Percentiles rank a stretch among this genome's conserved stretches.
Evolutionary conservation across 2,329 filamentous ascomycete genomes (phyloP).

Genomic region (Penicillium thymicola): DNA sequence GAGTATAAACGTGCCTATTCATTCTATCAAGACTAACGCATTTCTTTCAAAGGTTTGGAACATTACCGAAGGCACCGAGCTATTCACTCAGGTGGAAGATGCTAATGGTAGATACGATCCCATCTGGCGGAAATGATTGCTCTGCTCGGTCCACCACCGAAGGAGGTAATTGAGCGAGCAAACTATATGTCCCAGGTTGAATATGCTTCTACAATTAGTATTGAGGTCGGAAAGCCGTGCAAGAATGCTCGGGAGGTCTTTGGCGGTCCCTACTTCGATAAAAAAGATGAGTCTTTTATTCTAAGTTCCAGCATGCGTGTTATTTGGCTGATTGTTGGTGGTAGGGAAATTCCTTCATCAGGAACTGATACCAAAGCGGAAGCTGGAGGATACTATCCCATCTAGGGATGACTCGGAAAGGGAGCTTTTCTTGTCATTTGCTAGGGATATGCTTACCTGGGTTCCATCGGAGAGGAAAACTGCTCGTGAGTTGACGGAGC

Average conservation of each 20-base stretch:
- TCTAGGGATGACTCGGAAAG: background rate
- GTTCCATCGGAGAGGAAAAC: conserved; percentile 35
- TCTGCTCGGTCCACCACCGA: conserved; percentile 36
- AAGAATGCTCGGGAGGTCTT: conserved; percentile 28
- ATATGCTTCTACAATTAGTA: background rate
- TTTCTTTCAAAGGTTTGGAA: conserved; percentile 28
- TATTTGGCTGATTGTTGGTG: conserved; percentile 5
- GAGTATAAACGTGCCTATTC: background rate
- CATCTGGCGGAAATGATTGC: conserved; percentile 43
- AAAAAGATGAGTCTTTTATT: conserved; percentile 4
- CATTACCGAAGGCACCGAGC: conserved; percentile 28
- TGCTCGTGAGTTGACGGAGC: conserved; percentile 35
- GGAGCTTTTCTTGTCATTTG: conserved; percentile 26
- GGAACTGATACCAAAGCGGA: background rate
- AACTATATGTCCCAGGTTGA: background rate
- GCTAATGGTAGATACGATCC: conserved; percentile 29
- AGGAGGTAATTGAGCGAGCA: background rate
- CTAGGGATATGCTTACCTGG: conserved; percentile 36
- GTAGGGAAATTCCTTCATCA: background rate
- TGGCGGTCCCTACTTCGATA: conserved; percentile 26
- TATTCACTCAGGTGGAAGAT: conserved; percentile 35
- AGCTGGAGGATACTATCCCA: background rate
- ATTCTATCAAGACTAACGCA: background rate
- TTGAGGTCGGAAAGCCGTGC: background rate
- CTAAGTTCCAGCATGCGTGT: background rate